Evolutionary conservation across 2,329 filamentous ascomycete species (phyloP).

Genomic region (Ascochyta clinopodiicola): DNA sequence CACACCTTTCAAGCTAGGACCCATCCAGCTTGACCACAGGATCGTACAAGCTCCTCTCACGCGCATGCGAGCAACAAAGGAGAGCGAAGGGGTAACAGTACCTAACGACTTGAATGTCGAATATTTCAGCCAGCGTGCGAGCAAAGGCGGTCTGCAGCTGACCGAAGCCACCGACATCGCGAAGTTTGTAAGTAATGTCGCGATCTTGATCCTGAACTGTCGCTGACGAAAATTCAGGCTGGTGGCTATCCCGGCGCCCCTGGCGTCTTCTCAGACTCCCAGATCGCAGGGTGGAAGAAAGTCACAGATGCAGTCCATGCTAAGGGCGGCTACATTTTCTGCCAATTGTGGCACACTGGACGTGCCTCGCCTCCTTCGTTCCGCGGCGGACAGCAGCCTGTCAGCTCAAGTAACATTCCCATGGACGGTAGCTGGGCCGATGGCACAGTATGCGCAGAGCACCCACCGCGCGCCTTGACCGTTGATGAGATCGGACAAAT

Average conservation of each 20-base stretch:
- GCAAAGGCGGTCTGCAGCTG: conserved; percentile 64
- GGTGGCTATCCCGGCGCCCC: conserved; percentile 46
- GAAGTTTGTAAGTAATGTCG: conserved; percentile 35
- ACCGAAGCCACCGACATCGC: conserved; percentile 60
- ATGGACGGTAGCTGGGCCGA: conserved; percentile 51
- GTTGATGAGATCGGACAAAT: conserved; percentile 50
- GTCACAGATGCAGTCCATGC: conserved; percentile 60
- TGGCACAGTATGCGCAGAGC: conserved; percentile 45
- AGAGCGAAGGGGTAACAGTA: conserved; percentile 55
- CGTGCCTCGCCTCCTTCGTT: conserved; percentile 52
- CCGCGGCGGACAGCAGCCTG: conserved; percentile 46
- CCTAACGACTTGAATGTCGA: conserved; percentile 55
- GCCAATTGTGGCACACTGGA: conserved; percentile 57
- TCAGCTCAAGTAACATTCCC: conserved; percentile 51
- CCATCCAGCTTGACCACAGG: conserved; percentile 48
- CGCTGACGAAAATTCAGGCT: conserved; percentile 35
- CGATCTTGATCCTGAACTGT: conserved; percentile 23
- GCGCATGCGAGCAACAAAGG: conserved; percentile 56
- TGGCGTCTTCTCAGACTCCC: conserved; percentile 46
- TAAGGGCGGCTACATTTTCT: conserved; percentile 58
- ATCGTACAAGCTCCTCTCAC: conserved; percentile 51
- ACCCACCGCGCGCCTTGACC: conserved; percentile 45
- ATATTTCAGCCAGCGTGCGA: conserved; percentile 63
- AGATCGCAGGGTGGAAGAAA: conserved; percentile 59
- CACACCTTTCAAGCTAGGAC: conserved; percentile 40